Conservation (phyloP, 1,284 basidiomycete genomes). For the Anthracocystis walkeri region DNA sequence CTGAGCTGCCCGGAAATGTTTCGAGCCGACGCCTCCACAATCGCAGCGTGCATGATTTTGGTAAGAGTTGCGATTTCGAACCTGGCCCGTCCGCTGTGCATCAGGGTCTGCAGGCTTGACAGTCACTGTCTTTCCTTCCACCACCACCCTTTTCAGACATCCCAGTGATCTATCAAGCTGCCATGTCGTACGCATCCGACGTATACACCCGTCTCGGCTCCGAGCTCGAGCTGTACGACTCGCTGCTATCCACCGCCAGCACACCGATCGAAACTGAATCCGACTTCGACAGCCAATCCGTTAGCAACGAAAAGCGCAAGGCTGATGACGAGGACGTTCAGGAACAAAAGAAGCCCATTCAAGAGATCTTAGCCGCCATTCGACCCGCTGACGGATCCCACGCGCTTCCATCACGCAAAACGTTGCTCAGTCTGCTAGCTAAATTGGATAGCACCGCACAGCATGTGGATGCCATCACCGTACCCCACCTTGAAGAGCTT, state of each 20-base stretch:
- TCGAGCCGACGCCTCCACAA: too few relatives aligned
- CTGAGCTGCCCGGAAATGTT: too few relatives aligned
- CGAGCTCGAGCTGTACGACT: conserved; percentile 50
- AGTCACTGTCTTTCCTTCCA: neutral
- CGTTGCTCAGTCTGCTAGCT: conserved; percentile 37
- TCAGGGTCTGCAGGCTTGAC: neutral
- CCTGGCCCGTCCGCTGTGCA: conserved; percentile 14
- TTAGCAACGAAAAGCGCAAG: conserved; percentile 5
- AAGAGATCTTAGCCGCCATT: conserved; percentile 29
- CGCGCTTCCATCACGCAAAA: conserved; percentile 34
- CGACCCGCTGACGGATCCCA: conserved; percentile 27
- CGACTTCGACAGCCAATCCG: conserved; percentile 5
- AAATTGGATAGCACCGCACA: conserved; percentile 28
- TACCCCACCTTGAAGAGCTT: conserved; percentile 31
- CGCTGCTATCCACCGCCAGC: conserved; percentile 38
- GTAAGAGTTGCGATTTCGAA: neutral
- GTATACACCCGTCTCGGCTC: conserved; percentile 40
- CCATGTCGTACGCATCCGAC: conserved; percentile 46
- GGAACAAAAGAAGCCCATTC: conserved; percentile 37
- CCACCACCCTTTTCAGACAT: neutral
- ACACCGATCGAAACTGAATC: conserved; percentile 22
- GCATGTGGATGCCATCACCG: conserved; percentile 4
- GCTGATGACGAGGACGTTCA: conserved; percentile 8
- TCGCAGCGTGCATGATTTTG: too few relatives aligned
- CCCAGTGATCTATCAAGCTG: neutral